These are phyloP conservation scores for Nakaseomyces bracarensis DNA, from an alignment of 1,139 yeast genomes.

Conservation along the genomic window DNA sequence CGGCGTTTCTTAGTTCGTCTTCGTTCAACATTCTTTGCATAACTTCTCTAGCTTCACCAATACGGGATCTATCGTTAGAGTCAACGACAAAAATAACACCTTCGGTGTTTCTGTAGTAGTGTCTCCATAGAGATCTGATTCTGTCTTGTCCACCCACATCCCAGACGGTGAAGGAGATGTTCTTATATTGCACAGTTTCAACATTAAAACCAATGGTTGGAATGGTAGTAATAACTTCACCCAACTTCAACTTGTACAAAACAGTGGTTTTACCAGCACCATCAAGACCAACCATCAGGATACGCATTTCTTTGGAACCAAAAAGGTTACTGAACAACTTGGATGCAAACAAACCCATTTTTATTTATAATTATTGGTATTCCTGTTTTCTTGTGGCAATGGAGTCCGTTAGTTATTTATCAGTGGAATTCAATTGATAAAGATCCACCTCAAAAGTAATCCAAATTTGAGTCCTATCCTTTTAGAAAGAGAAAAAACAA, in stretches of 20 bases:
- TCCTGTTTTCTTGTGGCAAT: neutral
- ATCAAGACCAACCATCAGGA: conserved; percentile 90
- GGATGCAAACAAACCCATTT: conserved; percentile 84
- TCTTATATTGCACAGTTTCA: conserved; percentile 89
- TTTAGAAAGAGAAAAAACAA: no score
- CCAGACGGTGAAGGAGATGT: conserved; percentile 92
- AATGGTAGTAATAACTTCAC: conserved; percentile 87
- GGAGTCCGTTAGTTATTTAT: no score
- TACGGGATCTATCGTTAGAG: conserved; percentile 90
- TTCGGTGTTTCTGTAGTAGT: conserved; percentile 89
- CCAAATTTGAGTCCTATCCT: neutral
- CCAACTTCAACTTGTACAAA: conserved; percentile 79
- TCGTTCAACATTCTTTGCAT: conserved; percentile 91
- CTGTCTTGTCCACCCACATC: conserved; percentile 98
- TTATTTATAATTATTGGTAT: neutral
- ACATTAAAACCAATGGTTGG: conserved; percentile 95
- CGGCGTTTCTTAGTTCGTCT: conserved; percentile 87
- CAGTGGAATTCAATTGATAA: no score
- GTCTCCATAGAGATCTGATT: conserved; percentile 94
- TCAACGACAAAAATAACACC: conserved; percentile 91
- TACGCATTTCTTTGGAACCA: conserved; percentile 80
- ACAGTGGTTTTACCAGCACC: conserved; percentile 93
- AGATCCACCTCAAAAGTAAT: no score
- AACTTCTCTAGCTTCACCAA: conserved; percentile 88
- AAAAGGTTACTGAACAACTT: conserved; percentile 82